Evolutionary conservation across 1,284 basidiomycete genomes (phyloP), one percentile per base, ranked within the genome.

Genomic region (Malassezia furfur): DNA sequence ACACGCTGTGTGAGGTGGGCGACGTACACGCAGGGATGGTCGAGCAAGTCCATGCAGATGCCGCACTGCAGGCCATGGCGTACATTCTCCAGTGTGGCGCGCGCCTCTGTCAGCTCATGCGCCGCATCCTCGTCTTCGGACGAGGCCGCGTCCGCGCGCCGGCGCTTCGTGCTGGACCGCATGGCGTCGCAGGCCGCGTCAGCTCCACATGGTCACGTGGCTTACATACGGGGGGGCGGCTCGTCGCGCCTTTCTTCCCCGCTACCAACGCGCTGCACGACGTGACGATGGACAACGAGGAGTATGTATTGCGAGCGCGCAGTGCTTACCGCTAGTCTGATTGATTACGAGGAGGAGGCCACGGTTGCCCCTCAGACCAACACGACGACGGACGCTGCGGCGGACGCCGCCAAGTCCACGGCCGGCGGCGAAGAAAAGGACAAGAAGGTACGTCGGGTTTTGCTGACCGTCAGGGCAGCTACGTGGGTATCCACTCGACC

Each of bases 341-440:
- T 74, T 61, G 72, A 74, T 51, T 74, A 74, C 70, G 72, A 74
- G 62, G 72, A 74, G 70, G 72, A 74, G 59, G 64, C 72, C 49
- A 60, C 67, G 38, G 62, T 70, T 30, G 39, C 50, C 21, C 31
- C 48, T 43, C 46, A 40, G 10, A 60, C 68, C 17, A 22, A 50
- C 30, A 58, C 68, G 11, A 54, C 58, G 52, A 65, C 63, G 47
- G 64, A 65, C 43, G 63, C 66, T 17, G 59, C 67, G 48, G 62
- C 66, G 40, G 60, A 65, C 50, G 54, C 60, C 25, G 54, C 57
- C 44, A 43, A 43, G 40, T 6, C 40, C 3, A 65, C 62, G 38
- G 62, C 60, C 40, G 64, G 59, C 36, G 59, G 67, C 37, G 67
- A 54, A 48, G 66, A 70, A 34, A 67, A 67, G 41, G 66, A 68